phyloP scores from a whole-genome alignment of 345 rosid genomes.

The Clarkia xantiana region DNA sequence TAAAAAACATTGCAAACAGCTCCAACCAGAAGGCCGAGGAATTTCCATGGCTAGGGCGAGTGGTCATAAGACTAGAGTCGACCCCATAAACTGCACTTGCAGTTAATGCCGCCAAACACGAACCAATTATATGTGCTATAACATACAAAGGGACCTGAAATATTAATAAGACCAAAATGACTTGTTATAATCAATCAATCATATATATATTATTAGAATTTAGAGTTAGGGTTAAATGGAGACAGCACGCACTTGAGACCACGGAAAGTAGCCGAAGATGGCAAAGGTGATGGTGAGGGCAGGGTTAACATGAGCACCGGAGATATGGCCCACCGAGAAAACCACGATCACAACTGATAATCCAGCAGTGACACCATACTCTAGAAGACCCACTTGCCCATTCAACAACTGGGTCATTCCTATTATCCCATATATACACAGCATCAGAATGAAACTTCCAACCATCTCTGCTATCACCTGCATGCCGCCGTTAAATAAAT shows the following conservation, averaged over 20 bases:
- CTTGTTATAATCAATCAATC: too few relatives aligned
- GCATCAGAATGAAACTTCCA: constrained; percentile 71
- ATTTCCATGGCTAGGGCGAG: constrained; percentile 40
- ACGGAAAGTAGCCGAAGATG: constrained; percentile 49
- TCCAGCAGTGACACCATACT: constrained; percentile 64
- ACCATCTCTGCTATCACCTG: constrained; percentile 68
- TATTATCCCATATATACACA: constrained; percentile 54
- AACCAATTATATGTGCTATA: constrained; percentile 54
- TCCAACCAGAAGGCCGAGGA: constrained; percentile 73
- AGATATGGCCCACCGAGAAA: constrained; percentile 57
- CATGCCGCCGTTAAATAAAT: background rate
- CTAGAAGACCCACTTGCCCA: constrained; percentile 51
- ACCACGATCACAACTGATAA: constrained; percentile 47
- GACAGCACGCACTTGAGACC: constrained; percentile 41
- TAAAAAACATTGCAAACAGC: constrained; percentile 49
- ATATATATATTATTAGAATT: too few relatives aligned
- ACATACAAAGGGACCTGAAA: constrained; percentile 64
- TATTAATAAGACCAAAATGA: background rate
- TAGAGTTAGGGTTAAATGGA: background rate
- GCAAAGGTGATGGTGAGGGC: constrained; percentile 74
- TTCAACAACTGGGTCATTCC: constrained; percentile 37
- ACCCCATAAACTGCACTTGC: constrained; percentile 44
- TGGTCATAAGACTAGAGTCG: constrained; percentile 38
- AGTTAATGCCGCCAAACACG: constrained; percentile 39
- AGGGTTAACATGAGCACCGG: constrained; percentile 85